These are phyloP conservation scores for Umbelopsis ramanniana DNA, from an alignment of 192 early-diverging fungal genomes.

Conservation along the genomic window DNA sequence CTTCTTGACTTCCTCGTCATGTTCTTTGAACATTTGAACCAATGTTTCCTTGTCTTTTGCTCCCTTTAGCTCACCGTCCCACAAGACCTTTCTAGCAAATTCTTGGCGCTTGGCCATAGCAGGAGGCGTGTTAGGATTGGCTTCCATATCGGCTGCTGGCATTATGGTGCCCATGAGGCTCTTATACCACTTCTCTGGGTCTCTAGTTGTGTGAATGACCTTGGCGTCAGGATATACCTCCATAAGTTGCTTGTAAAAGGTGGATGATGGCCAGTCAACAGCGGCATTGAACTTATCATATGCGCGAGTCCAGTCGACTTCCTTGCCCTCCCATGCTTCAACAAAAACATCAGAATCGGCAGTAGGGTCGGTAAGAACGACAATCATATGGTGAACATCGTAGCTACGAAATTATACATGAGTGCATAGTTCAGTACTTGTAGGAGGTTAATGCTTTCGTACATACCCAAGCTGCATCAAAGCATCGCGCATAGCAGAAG, in stretches of 20 bases:
- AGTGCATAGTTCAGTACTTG: too few species aligned
- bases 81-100: neutral
- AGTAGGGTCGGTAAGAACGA: conserved; percentile 14
- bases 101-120: neutral
- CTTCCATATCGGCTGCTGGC: neutral
- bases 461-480: conserved; percentile 28
- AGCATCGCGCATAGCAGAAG: conserved; percentile 27
- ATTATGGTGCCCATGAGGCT: neutral
- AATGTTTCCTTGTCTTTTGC: conserved; percentile 1
- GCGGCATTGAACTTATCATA: conserved; percentile 28
- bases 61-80: neutral
- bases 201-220: conserved; percentile 27
- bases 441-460: neutral
- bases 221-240: conserved; percentile 35
- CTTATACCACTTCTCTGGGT: conserved; percentile 29
- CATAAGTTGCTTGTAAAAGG: conserved; percentile 26
- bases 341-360: neutral
- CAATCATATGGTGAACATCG: conserved; percentile 27
- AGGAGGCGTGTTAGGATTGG: neutral
- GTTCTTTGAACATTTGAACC: conserved; percentile 23
- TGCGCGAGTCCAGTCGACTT: conserved; percentile 22
- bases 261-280: conserved; percentile 23
- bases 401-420: neutral
- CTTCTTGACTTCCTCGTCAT: conserved; percentile 27
- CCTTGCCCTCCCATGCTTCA: conserved; percentile 9